Evolutionary conservation across 1,284 basidiomycete species (phyloP), one percentile per base, ranked within the genome.

Genomic region (Fistulinella cinereoalba): DNA sequence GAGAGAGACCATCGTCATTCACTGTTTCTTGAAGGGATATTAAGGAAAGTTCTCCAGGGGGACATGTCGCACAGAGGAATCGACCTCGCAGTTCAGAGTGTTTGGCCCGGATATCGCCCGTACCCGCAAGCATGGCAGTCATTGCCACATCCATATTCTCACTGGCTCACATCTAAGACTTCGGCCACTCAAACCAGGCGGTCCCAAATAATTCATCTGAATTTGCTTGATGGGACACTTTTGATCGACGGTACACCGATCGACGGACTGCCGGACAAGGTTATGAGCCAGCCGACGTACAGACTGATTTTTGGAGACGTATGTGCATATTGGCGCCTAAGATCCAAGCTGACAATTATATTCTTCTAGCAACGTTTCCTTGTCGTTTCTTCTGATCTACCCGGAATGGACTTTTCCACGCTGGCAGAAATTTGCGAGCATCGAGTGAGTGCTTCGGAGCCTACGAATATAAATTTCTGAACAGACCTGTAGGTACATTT

Each of bases 401-500:
- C 54, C 2, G 68, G 66, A 1, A 68, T 74, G 67, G 61, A 68
- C 16, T 74, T 63, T 53, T 51, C 56, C 7, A 68, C 64, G 27
- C 56, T 62, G 34, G 52, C 44, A 25, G 12, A 44, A 16, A 54
- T 71, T 27, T 50, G 44, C 6, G 52, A 52, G 21, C 52, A 59
- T 38, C 46, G 61, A 50, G 65, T 62, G 22, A 41, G 52, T 4
- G 7, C 16, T 23, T 4, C 13, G 3, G 2, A 3, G 4, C 11
- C n/a, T n/a, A n/a, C n/a, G n/a, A n/a, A n/a, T n/a, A n/a, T n/a
- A n/a, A n/a, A n/a, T n/a, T n/a, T n/a, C n/a, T n/a, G n/a, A n/a
- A n/a, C n/a, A n/a, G n/a, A n/a, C n/a, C n/a, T n/a, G n/a, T n/a
- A 68, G 69, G 53, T 72, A 2, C 54, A 58, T 40, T 71, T 75